Percentiles rank a stretch among this genome's conserved stretches.
These are phyloP conservation scores for Mucor saturninus DNA, from an alignment of 371 early-diverging fungal genomes.

Conservation along the genomic window DNA sequence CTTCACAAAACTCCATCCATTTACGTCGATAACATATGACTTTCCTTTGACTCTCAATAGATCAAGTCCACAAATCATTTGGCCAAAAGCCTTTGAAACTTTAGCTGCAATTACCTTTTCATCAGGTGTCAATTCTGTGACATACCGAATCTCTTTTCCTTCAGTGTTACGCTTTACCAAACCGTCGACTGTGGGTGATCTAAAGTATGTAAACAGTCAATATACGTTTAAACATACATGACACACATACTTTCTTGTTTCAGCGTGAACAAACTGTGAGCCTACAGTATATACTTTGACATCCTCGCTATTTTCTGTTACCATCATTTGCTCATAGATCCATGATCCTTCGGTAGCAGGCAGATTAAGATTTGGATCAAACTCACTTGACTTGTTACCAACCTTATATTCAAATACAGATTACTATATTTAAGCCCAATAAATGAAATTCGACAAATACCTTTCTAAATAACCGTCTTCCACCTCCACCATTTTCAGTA, in stretches of 20 bases:
- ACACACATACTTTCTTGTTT: conserved; percentile 87
- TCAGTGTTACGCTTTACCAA: conserved; percentile 93
- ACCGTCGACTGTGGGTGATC: conserved; percentile 98
- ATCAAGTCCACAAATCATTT: conserved; percentile 97
- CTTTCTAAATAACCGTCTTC: conserved; percentile 94
- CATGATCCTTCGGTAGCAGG: conserved; percentile 87
- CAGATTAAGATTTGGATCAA: conserved; percentile 66
- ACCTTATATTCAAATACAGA: conserved; percentile 42
- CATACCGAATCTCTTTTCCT: conserved; percentile 96
- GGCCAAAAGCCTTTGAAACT: conserved; percentile 86
- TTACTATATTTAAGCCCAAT: neutral
- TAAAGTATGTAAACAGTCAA: conserved; percentile 23
- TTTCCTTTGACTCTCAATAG: conserved; percentile 82
- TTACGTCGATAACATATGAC: conserved; percentile 97
- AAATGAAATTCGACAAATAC: conserved; percentile 35
- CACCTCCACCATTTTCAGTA: conserved; percentile 84
- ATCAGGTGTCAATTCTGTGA: conserved; percentile 78
- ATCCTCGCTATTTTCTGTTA: conserved; percentile 93
- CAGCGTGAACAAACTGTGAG: conserved; percentile 88
- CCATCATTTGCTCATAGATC: conserved; percentile 95
- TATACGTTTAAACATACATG: neutral
- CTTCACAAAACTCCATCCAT: conserved; percentile 99
- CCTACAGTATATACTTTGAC: conserved; percentile 99
- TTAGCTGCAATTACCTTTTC: conserved; percentile 85
- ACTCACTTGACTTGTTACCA: conserved; percentile 96